A percentile compares a stretch with the other conserved stretches of the same genome.
phyloP scores from a whole-genome alignment of 2,329 filamentous ascomycete genomes.

The Myotisia sp. region DNA sequence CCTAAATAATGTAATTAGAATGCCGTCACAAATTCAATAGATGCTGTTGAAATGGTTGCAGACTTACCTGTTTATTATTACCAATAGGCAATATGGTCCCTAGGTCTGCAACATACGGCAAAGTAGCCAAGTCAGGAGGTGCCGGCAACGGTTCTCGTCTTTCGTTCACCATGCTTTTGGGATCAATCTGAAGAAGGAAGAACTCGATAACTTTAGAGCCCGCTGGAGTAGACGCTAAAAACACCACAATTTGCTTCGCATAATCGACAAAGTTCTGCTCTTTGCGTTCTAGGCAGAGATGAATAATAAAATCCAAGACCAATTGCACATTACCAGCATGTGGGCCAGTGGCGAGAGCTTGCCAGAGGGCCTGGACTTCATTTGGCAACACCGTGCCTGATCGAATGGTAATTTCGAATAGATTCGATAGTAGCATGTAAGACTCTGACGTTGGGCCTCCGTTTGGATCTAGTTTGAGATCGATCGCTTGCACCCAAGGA shows the following conservation, averaged over 20 bases:
- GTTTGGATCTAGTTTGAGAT: slow-evolving; percentile 80
- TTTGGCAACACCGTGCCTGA: slow-evolving; percentile 80
- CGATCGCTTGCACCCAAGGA: slow-evolving; percentile 90
- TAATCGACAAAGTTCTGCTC: slow-evolving; percentile 98
- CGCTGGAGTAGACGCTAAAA: slow-evolving; percentile 70
- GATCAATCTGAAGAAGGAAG: slow-evolving; percentile 74
- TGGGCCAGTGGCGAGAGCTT: slow-evolving; percentile 83
- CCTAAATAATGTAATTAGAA: slow-evolving; percentile 28
- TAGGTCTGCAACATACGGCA: slow-evolving; percentile 86
- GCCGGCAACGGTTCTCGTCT: slow-evolving; percentile 56
- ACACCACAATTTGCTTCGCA: slow-evolving; percentile 95
- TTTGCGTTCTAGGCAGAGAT: slow-evolving; percentile 75
- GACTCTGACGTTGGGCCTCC: slow-evolving; percentile 81
- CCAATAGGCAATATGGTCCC: slow-evolving; percentile 65
- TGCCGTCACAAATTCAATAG: too few relatives aligned
- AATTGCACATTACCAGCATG: slow-evolving; percentile 88
- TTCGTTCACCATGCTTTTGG: slow-evolving; percentile 91
- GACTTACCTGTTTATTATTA: slow-evolving; percentile 67
- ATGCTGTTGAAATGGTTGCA: too few relatives aligned
- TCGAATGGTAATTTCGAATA: slow-evolving; percentile 92
- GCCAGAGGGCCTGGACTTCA: slow-evolving; percentile 94
- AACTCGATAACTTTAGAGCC: slow-evolving; percentile 92
- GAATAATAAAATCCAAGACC: slow-evolving; percentile 92
- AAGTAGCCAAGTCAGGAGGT: slow-evolving; percentile 53
- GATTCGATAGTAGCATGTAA: slow-evolving; percentile 85